Evolutionary conservation across 2,329 filamentous ascomycete genomes (phyloP), one percentile per base, ranked within the genome.

Genomic region (Aureobasidium sp.): DNA sequence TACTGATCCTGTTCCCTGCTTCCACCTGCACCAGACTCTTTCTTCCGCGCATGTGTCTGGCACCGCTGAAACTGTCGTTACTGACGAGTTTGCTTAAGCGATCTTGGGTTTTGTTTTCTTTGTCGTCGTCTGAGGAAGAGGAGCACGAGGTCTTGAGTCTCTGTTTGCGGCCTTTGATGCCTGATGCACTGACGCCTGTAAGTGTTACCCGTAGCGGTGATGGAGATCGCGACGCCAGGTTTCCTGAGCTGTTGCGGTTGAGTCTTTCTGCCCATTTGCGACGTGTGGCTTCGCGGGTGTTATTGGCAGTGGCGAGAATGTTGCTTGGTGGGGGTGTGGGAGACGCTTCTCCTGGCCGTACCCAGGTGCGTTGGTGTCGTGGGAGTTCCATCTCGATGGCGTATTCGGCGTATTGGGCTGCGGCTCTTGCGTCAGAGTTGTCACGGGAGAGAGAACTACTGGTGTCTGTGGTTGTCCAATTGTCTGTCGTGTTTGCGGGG

Each of bases 281-380:
- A 5, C 34, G 58, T 42, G 47, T 47, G 51, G 25, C 51, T 45
- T 47, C 64, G 6, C 31, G 57, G 41, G 12, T 48, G 22, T 58
- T 39, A 29, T 20, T 59, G n/a, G 4, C 11, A 44, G 22, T 49
- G 44, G 63, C 11, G 56, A 64, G 22, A 63, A 64, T 20, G 64
- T 63, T 39, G 63, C 64, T n/a, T 15, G 70, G 68, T 3, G 72
- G 70, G 17, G 72, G 72, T n/a, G 72, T 73, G 4, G 72, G 70
- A 9, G 70, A 71, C 22, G 69, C 71, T 66, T 74, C 71, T 29
- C 69, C 70, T 0, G 72, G 70, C 1, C 70, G 57, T 1, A 72
- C 71, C 64, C 67, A 74, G 8, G 61, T 67, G 31, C 71, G 64
- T 55, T 63, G 71, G 62, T 61, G 73, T 65, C 14, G 65, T 63